Conservation (phyloP, 1,284 basidiomycete genomes). For the Pholiota adiposa region DNA sequence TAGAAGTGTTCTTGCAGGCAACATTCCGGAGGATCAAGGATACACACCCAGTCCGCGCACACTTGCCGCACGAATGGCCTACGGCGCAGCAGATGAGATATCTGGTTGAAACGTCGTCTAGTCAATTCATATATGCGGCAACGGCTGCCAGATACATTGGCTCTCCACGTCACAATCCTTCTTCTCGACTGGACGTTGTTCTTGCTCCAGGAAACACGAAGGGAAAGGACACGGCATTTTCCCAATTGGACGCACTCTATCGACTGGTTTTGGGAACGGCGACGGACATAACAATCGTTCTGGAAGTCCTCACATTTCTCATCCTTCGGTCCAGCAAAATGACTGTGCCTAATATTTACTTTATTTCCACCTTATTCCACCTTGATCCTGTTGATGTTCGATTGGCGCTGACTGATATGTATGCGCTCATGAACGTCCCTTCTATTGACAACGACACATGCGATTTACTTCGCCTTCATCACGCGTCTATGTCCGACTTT, state of each 20-base stretch:
- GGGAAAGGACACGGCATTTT: background rate
- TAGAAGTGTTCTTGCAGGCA: background rate
- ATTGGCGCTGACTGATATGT: background rate
- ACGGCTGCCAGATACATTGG: conserved; percentile 3
- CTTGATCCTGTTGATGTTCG: background rate
- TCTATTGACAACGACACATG: background rate
- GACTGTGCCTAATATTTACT: background rate
- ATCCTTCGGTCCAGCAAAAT: background rate
- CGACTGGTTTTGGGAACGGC: background rate
- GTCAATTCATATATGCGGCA: conserved; percentile 11
- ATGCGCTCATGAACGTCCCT: background rate
- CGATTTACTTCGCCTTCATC: background rate
- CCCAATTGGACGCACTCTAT: conserved; percentile 9
- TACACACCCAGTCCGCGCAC: background rate
- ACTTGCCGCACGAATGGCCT: background rate
- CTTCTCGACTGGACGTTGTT: background rate
- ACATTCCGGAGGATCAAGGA: background rate
- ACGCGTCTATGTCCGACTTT: conserved; percentile 5
- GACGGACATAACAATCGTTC: background rate
- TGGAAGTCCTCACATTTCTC: background rate
- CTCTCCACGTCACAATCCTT: background rate
- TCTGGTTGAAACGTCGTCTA: background rate
- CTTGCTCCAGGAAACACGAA: background rate
- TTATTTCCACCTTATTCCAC: background rate
- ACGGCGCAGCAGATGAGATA: background rate